phyloP scores from a whole-genome alignment of 305 asterid species.

The Nicotiana rustica region DNA sequence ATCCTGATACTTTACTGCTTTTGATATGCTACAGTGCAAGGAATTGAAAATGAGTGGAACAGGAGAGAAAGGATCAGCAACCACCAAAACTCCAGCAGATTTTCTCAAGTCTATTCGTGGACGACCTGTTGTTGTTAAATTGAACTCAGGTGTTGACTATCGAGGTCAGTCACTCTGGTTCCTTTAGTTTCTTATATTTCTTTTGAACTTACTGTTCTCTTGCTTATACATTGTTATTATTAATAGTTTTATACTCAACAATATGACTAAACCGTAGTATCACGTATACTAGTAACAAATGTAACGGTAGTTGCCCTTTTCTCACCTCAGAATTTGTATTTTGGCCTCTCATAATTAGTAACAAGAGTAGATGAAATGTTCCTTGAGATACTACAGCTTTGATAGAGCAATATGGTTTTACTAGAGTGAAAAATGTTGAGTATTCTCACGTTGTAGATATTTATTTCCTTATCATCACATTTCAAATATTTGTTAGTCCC shows the following conservation, averaged over 20 bases:
- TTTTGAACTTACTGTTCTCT: not conserved
- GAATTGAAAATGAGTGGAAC: slow-evolving; percentile 63
- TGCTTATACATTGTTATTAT: not conserved
- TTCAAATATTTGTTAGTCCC: not conserved
- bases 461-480: not conserved
- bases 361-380: not conserved
- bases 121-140: slow-evolving; percentile 92
- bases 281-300: not conserved
- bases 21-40: slow-evolving; percentile 26
- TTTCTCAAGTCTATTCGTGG: slow-evolving; percentile 96
- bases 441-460: not conserved
- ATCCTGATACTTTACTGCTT: not conserved
- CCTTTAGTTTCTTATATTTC: not conserved
- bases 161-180: slow-evolving; percentile 58
- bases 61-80: slow-evolving; percentile 64
- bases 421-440: not conserved
- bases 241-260: not conserved
- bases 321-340: not conserved
- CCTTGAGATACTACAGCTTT: not conserved
- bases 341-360: not conserved
- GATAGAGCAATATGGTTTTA: not conserved
- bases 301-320: not conserved
- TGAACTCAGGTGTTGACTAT: slow-evolving; percentile 94
- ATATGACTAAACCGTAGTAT: not conserved
- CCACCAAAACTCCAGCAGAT: slow-evolving; percentile 91